Conservation (phyloP, 768 basidiomycete genomes). For the Cystobasidium onofrii region DNA sequence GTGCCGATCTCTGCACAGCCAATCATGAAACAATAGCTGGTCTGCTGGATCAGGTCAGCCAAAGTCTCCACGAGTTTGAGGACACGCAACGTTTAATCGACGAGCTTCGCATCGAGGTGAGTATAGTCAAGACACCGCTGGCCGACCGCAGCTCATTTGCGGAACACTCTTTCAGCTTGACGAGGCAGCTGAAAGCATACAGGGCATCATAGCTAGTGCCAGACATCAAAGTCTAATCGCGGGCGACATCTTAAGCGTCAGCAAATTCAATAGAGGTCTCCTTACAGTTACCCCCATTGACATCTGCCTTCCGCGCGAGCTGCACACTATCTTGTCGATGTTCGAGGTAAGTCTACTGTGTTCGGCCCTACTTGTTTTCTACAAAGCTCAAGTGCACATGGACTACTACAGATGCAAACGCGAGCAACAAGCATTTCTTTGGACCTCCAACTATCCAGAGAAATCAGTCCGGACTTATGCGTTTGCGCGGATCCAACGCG, state of each 20-base stretch:
- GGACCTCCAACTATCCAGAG: background rate
- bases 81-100: background rate
- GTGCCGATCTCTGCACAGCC: background rate
- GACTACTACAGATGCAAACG: constrained; percentile 17
- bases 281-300: constrained; percentile 28
- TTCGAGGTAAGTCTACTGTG: constrained; percentile 3
- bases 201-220: constrained; percentile 19
- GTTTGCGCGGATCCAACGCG: constrained; percentile 28
- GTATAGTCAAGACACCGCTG: background rate
- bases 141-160: background rate
- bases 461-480: background rate
- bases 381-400: no score
- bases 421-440: background rate
- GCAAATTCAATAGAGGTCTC: constrained; percentile 23
- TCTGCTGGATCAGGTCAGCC: background rate
- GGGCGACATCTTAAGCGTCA: constrained; percentile 18
- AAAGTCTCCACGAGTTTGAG: background rate
- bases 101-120: background rate
- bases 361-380: no score
- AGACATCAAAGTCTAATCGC: constrained; percentile 22
- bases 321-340: constrained; percentile 5
- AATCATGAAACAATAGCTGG: background rate
- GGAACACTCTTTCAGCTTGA: background rate
- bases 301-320: constrained; percentile 4
- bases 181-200: constrained; percentile 13